A percentile compares a stretch with the other conserved stretches of the same genome.
These are phyloP conservation scores for Huntiella moniliformis DNA, from an alignment of 2,329 filamentous ascomycete genomes.

Conservation along the genomic window DNA sequence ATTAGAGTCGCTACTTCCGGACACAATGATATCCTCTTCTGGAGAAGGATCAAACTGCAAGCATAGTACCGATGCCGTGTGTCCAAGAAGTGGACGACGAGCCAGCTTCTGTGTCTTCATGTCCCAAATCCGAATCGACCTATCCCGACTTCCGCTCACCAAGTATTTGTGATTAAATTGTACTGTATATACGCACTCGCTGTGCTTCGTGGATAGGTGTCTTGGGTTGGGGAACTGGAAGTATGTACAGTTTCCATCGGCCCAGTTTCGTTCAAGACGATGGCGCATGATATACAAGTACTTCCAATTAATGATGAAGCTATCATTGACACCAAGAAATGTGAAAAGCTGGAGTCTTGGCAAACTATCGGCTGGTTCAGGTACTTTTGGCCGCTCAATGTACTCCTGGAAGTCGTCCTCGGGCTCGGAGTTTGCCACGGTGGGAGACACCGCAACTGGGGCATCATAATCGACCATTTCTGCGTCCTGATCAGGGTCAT, in stretches of 20 bases:
- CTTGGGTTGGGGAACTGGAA: constrained; percentile 81
- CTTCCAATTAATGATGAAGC: constrained; percentile 68
- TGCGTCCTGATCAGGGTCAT: not conserved
- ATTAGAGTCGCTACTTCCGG: constrained; percentile 79
- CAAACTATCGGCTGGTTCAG: constrained; percentile 1
- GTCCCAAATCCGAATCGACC: constrained; percentile 77
- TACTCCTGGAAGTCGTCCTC: not conserved
- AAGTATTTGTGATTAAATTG: constrained; percentile 74
- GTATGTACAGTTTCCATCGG: constrained; percentile 58
- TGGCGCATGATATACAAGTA: constrained; percentile 80
- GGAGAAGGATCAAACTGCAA: constrained; percentile 84
- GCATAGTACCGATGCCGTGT: constrained; percentile 76
- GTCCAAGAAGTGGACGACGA: constrained; percentile 53
- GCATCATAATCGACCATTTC: constrained; percentile 14
- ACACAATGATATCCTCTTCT: constrained; percentile 81
- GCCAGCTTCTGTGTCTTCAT: constrained; percentile 63
- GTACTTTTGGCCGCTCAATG: constrained; percentile 4
- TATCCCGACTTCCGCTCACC: constrained; percentile 84
- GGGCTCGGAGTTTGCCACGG: not conserved
- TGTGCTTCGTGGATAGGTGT: constrained; percentile 64
- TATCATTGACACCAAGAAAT: constrained; percentile 16
- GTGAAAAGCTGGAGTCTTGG: constrained; percentile 4
- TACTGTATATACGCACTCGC: constrained; percentile 85
- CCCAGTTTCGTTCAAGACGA: constrained; percentile 80
- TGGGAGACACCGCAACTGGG: not conserved